Percentiles rank a stretch among this genome's conserved stretches.
Evolutionary conservation across 257 asterid species (phyloP).

Genomic region (Cordia subcordata): DNA sequence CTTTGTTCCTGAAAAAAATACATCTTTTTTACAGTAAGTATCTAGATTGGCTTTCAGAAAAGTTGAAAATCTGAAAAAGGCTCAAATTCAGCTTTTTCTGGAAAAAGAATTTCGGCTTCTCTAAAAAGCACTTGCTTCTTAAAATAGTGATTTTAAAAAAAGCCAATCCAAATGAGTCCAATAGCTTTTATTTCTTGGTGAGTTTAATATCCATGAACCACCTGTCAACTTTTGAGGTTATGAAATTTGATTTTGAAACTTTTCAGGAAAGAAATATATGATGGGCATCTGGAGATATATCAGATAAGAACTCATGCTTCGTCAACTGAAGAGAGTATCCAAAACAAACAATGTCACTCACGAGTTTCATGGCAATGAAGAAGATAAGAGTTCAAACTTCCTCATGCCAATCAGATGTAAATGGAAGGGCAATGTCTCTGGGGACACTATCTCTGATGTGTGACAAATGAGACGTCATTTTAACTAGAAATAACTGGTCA

Average conservation of each 20-base stretch:
- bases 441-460: conserved; percentile 53
- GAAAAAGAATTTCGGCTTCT: no score
- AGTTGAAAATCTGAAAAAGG: no score
- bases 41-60: no score
- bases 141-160: no score
- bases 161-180: no score
- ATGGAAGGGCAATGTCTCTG: conserved; percentile 46
- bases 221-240: no score
- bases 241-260: background rate
- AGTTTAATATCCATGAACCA: no score
- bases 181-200: no score
- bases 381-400: conserved; percentile 11
- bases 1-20: no score
- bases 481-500: conserved; percentile 20
- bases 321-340: conserved; percentile 19
- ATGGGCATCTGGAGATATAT: conserved; percentile 13
- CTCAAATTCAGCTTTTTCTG: no score
- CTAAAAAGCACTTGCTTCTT: no score
- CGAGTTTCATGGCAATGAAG: conserved; percentile 18
- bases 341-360: conserved; percentile 14
- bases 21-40: no score
- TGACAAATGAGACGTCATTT: conserved; percentile 35
- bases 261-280: conserved; percentile 29
- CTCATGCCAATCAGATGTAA: conserved; percentile 23
- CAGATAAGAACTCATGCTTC: conserved; percentile 23